Conservation (phyloP, 2,329 filamentous ascomycete genomes). For the Penicillium fuscoglaucum region DNA sequence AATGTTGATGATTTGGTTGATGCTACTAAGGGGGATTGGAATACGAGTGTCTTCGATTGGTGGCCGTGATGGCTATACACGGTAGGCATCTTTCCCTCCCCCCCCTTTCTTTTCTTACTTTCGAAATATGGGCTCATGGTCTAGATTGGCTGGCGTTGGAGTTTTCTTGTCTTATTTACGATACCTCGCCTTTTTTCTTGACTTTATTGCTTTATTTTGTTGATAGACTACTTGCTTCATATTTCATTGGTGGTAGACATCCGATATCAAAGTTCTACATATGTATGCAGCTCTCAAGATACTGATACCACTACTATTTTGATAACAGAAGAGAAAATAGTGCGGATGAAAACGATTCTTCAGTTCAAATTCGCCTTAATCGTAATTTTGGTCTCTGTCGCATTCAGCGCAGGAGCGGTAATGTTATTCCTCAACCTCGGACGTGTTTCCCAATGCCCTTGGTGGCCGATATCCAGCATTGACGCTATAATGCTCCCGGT, state of each 20-base stretch:
- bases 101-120: background rate
- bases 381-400: background rate
- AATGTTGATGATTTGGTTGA: slow-evolving; percentile 59
- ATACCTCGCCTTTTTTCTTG: background rate
- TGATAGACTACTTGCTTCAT: slow-evolving; percentile 8
- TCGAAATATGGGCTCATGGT: background rate
- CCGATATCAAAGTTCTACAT: background rate
- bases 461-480: background rate
- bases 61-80: slow-evolving; percentile 25
- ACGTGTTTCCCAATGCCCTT: background rate
- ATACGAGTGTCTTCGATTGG: slow-evolving; percentile 35
- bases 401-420: background rate
- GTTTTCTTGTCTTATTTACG: slow-evolving; percentile 2
- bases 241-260: background rate
- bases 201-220: background rate
- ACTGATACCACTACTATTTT: background rate
- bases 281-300: background rate
- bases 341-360: background rate
- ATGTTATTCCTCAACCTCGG: background rate
- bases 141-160: background rate
- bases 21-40: slow-evolving; percentile 53
- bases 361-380: background rate
- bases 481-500: background rate
- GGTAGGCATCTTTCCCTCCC: background rate
- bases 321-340: background rate